phyloP scores from a whole-genome alignment of 306 rosid species.

The Ormosia semicastrata region DNA sequence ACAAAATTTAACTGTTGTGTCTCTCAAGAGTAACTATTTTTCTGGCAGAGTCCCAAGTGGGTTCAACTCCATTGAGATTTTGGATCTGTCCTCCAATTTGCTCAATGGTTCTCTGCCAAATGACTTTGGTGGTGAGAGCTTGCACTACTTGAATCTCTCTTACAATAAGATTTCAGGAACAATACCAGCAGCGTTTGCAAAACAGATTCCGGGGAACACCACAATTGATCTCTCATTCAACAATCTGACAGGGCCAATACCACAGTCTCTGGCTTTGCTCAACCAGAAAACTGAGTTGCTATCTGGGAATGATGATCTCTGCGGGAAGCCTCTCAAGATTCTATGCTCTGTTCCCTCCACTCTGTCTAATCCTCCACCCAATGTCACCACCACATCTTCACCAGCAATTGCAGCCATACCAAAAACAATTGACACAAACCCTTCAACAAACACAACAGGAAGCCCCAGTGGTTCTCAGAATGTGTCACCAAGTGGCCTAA shows the following conservation, averaged over 20 bases:
- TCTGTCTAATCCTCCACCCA: conserved; percentile 60
- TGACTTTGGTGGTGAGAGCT: conserved; percentile 49
- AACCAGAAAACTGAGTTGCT: conserved; percentile 54
- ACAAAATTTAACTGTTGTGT: conserved; percentile 59
- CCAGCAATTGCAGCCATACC: conserved; percentile 98
- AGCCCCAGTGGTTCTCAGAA: conserved; percentile 28
- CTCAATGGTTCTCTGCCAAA: conserved; percentile 75
- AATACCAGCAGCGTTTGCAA: conserved; percentile 58
- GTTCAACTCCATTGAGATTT: conserved; percentile 43
- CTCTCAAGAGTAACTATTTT: conserved; percentile 70
- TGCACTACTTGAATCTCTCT: conserved; percentile 73
- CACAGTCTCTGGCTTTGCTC: conserved; percentile 51
- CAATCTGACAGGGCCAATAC: conserved; percentile 71
- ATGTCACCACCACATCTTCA: conserved; percentile 48
- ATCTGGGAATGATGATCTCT: conserved; percentile 70
- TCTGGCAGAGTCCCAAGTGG: conserved; percentile 61
- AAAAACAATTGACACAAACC: conserved; percentile 50
- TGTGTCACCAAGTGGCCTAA: conserved; percentile 44
- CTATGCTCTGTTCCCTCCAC: conserved; percentile 79
- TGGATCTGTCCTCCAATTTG: conserved; percentile 88
- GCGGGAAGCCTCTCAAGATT: conserved; percentile 79
- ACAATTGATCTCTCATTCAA: conserved; percentile 88
- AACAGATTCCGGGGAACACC: conserved; percentile 44
- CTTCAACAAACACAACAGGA: conserved; percentile 37
- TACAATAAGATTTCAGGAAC: conserved; percentile 74